Evolutionary conservation across 495 filamentous ascomycete species (phyloP).

Genomic region (Talaromyces proteolyticus): DNA sequence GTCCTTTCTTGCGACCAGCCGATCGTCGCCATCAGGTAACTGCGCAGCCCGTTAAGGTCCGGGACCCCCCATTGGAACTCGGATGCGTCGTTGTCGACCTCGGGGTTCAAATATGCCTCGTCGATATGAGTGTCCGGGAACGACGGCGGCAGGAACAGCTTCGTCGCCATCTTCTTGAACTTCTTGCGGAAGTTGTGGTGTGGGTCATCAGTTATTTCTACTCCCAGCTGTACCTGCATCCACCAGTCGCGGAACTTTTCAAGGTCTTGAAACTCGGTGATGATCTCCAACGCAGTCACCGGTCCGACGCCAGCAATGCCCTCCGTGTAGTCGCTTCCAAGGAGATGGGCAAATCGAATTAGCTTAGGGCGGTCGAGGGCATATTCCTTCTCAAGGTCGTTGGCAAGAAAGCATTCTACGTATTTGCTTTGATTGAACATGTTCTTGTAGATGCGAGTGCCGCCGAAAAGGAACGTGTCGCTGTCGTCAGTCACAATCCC

Average conservation of each 20-base stretch:
- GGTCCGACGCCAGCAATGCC: constrained; percentile 86
- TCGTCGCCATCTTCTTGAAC: constrained; percentile 72
- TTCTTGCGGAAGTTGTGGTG: constrained; percentile 70
- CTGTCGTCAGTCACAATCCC: constrained; percentile 98
- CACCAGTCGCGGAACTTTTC: constrained; percentile 82
- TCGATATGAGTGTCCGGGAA: constrained; percentile 75
- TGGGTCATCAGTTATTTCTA: constrained; percentile 23
- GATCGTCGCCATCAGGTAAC: constrained; percentile 86
- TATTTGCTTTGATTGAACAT: constrained; percentile 98
- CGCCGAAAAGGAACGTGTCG: constrained; percentile 96
- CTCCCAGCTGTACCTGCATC: constrained; percentile 62
- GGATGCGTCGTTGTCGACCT: constrained; percentile 73
- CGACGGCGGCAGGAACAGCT: constrained; percentile 72
- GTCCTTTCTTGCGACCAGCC: constrained; percentile 89
- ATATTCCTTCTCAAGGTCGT: constrained; percentile 84
- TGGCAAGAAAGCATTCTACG: constrained; percentile 91
- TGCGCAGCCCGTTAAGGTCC: constrained; percentile 78
- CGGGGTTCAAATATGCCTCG: constrained; percentile 76
- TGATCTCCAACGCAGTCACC: constrained; percentile 85
- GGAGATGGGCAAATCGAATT: constrained; percentile 79
- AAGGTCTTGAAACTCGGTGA: constrained; percentile 76
- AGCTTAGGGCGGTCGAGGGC: constrained; percentile 75
- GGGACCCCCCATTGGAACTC: constrained; percentile 92
- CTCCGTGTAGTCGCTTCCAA: constrained; percentile 93
- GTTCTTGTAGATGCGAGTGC: constrained; percentile 95